Base-by-base conservation (phyloP, 768 basidiomycete genomes). In the Rhizopogon vulgaris region DNA sequence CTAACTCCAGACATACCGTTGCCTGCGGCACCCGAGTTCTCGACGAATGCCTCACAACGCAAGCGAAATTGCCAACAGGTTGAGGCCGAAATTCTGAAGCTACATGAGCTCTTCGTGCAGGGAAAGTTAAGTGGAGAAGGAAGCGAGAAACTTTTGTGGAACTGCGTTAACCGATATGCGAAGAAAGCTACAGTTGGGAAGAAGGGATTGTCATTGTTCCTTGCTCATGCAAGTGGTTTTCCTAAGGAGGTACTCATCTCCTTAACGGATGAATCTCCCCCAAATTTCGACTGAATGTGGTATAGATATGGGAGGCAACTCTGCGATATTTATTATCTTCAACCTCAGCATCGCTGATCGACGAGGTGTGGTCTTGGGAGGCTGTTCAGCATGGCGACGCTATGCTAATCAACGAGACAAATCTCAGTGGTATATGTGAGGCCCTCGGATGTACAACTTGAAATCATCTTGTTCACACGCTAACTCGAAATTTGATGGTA, bases 161-260 rank as follows among this genome's bases (percentile, higher is more conserved):
- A 78, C 48, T 83, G 78, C 49, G 63, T 83, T 34, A 89, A 92
- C 60, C 79, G 89, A 37, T 91, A 86, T 64, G 77, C 78, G 27
- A 73, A 72, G 58, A 32, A 17, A 43, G 50, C 54, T 52, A 63
- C 61, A 22, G 32, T 37, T 15, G 30, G 22, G 27, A 32, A 24
- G 3, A 4, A 12, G 15, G 80, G 85, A 0, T 48, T 87, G 7
- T 94, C 90, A 0, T 68, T 94, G 47, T 78, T 94, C 56, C 73
- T 89, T 43, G 80, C 80, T 3, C 92, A 94, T 65, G 90, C 90
- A 2, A 94, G 89, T 66, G 91, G 93, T 2, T 86, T 94, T 58
- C 81, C 80, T 41, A 94, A 93, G 66, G 91, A 94, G 81, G 89
- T 83, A 47, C 37, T 15, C 36, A 36, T 36, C 14, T n/a, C 6